Evolutionary conservation across 768 basidiomycete species (phyloP), one percentile per base, ranked within the genome.

Genomic region (Macrolepiota albuminosa): DNA sequence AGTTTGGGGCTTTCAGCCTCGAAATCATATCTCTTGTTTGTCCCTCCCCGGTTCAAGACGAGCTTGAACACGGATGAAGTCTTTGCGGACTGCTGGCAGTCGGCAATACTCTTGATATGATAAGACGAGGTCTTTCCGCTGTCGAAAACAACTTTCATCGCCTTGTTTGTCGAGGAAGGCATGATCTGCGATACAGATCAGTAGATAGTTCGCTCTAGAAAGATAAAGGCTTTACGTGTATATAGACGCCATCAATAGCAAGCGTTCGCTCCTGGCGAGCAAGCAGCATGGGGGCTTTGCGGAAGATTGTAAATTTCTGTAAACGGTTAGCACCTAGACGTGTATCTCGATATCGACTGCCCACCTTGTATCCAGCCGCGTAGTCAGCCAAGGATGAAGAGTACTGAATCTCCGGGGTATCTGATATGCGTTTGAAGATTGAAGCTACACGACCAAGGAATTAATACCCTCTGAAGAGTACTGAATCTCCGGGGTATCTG

Each of bases 1-100:
- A 86, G 69, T 71, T 86, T 88, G 1, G 89, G 80, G 64, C 76
- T 93, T 72, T 96, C 95, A 0, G 95, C 96, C 74, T 99, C 97
- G 69, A 97, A 98, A 67, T 98, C 96, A 70, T 98, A 98, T 42
- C 94, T 80, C 79, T 98, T 99, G 65, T 87, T 89, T 45, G 85
- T 80, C 46, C 82, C 81, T 40, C 84, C 82, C 63, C 90, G 78
- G 68, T 84, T 88, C 13, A 98, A 83, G 36, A 96, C 84, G 21
- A 98, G 81, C 78, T 95, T 96, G 83, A 99, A 95, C 40, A 84
- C 82, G 1, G 89, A 82, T 33, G 88, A 86, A 13, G 84, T 84
- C 71, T 95, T 93, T 49, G 85, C 81, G 1, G 87, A 87, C 68
- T 96, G 88, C 63, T 91, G 91, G 69, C 91, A 93, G 50, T 87